Conservation (phyloP, 2,329 filamentous ascomycete genomes). For the Penicillium verrucosum region DNA sequence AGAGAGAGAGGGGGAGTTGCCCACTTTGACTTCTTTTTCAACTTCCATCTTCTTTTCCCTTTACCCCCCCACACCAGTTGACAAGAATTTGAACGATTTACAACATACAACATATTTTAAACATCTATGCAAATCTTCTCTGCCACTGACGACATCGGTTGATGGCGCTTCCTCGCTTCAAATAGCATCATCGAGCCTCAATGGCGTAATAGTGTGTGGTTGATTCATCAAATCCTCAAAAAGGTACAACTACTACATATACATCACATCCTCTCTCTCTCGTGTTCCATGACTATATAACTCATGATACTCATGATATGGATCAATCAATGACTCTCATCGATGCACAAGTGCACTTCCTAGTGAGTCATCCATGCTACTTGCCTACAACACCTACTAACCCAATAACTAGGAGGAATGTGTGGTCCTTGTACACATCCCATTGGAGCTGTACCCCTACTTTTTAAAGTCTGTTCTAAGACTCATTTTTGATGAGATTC, state of each 20-base stretch:
- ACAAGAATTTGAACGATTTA: no score
- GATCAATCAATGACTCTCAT: slow-evolving; percentile 23
- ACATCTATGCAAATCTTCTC: not conserved
- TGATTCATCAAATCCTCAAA: not conserved
- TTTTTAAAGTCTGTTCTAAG: slow-evolving; percentile 86
- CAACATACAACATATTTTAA: not conserved
- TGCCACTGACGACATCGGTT: slow-evolving; percentile 17
- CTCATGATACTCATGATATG: slow-evolving; percentile 17
- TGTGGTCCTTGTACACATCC: slow-evolving; percentile 86
- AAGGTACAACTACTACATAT: not conserved
- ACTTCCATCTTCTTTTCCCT: not conserved
- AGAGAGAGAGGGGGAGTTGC: not conserved
- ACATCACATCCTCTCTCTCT: not conserved
- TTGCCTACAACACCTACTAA: not conserved
- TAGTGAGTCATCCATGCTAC: slow-evolving; percentile 14
- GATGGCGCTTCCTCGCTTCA: not conserved
- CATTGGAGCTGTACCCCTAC: slow-evolving; percentile 69
- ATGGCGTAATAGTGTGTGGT: slow-evolving; percentile 20
- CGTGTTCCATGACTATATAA: not conserved
- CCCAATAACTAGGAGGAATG: slow-evolving; percentile 66
- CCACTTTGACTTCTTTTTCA: not conserved
- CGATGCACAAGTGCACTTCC: slow-evolving; percentile 25
- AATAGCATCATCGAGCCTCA: slow-evolving; percentile 10
- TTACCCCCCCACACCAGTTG: no score
- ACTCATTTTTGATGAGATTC: slow-evolving; percentile 65